A percentile compares a stretch with the other conserved stretches of the same genome.
Conservation (phyloP, 176 grass and related monocot species). For the Phragmites australis region DNA sequence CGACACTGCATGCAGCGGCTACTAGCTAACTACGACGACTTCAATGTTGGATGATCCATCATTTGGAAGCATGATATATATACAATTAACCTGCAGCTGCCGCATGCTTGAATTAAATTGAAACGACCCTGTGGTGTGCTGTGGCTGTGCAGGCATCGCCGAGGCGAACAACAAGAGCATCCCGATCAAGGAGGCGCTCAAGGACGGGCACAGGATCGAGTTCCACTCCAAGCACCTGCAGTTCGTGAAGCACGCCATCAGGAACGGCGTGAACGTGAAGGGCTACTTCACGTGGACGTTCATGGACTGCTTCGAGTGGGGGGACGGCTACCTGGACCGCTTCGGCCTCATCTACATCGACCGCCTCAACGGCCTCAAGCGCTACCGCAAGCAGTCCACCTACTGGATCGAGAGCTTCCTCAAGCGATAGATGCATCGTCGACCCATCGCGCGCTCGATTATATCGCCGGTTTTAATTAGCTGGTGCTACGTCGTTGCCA, state of each 20-base stretch:
- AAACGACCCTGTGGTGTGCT: no score
- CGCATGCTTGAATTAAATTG: no score
- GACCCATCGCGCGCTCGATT: not conserved
- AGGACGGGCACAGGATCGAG: conserved; percentile 43
- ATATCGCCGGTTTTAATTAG: not conserved
- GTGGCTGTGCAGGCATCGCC: conserved; percentile 8
- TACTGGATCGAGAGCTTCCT: conserved; percentile 58
- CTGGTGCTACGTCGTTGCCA: no score
- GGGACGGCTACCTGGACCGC: conserved; percentile 40
- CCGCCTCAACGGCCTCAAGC: conserved; percentile 50
- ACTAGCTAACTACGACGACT: no score
- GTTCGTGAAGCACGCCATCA: conserved; percentile 45
- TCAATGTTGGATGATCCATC: no score
- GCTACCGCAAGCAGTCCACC: conserved; percentile 67
- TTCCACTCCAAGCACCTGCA: conserved; percentile 53
- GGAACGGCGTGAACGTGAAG: conserved; percentile 55
- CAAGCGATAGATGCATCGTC: not conserved
- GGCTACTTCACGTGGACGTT: conserved; percentile 71
- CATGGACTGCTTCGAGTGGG: conserved; percentile 81
- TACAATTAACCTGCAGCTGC: no score
- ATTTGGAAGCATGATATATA: no score
- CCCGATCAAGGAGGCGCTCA: conserved; percentile 44
- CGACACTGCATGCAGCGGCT: no score
- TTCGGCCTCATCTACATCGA: conserved; percentile 71
- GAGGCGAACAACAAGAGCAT: conserved; percentile 46